Conservation (phyloP, 495 filamentous ascomycete genomes). For the Barbatosphaeria neglecta region DNA sequence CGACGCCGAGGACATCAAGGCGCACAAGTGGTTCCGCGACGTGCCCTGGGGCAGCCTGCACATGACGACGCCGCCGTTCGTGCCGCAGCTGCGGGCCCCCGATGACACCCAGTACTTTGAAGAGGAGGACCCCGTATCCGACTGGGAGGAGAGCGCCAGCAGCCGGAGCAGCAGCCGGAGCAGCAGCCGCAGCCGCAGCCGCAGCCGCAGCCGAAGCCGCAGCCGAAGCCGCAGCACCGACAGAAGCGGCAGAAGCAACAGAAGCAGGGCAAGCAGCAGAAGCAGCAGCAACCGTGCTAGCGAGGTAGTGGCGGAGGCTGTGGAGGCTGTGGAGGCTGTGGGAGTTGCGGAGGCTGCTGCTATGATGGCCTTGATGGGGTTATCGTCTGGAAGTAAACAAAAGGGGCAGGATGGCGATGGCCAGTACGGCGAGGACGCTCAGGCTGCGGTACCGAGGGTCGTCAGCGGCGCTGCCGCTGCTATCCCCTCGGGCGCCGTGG, state of each 20-base stretch:
- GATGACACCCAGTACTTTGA: slow-evolving; percentile 90
- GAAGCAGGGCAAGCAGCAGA: no score
- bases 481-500: neutral
- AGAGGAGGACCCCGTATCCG: slow-evolving; percentile 57
- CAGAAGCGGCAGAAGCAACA: neutral
- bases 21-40: slow-evolving; percentile 59
- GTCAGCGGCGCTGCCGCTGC: neutral
- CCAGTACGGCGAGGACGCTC: no score
- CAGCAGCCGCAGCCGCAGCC: neutral
- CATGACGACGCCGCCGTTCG: slow-evolving; percentile 56
- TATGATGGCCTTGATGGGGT: no score
- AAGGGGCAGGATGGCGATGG: no score
- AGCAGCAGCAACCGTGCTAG: no score
- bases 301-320: no score
- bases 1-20: slow-evolving; percentile 69
- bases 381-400: no score
- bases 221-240: neutral
- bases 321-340: no score
- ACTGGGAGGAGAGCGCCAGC: slow-evolving; percentile 33
- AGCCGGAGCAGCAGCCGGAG: neutral
- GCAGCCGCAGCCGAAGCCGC: neutral
- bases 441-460: no score
- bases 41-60: slow-evolving; percentile 61
- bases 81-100: slow-evolving; percentile 54
- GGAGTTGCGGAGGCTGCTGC: no score